These are phyloP conservation scores for Basidiobolus heterosporus DNA, from an alignment of 371 early-diverging fungal species.

Conservation along the genomic window DNA sequence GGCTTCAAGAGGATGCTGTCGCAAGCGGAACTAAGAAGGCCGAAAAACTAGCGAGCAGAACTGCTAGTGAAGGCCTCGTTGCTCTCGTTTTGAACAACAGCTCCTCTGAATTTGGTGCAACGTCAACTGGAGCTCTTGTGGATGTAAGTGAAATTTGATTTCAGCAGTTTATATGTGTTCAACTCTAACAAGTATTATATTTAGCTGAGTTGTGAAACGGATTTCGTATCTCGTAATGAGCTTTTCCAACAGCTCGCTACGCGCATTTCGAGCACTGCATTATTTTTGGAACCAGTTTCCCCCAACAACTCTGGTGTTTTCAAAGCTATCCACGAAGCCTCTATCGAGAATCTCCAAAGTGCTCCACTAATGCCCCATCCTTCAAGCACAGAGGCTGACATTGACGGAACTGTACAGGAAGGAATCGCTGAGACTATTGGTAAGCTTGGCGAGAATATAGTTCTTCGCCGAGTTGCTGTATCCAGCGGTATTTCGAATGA, in stretches of 20 bases:
- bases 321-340: constrained; percentile 20
- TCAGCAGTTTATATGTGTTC: neutral
- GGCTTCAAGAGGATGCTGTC: constrained; percentile 58
- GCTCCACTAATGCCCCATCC: constrained; percentile 42
- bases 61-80: constrained; percentile 52
- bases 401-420: constrained; percentile 29
- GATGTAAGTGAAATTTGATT: constrained; percentile 23
- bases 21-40: constrained; percentile 59
- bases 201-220: constrained; percentile 82
- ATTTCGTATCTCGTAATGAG: constrained; percentile 76
- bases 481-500: constrained; percentile 7
- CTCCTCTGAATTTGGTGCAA: constrained; percentile 5
- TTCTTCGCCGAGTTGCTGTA: constrained; percentile 49
- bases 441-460: constrained; percentile 76
- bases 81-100: constrained; percentile 35
- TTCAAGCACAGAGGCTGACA: constrained; percentile 5
- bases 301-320: constrained; percentile 7
- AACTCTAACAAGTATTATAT: constrained; percentile 5
- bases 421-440: constrained; percentile 55
- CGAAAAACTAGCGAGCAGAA: constrained; percentile 41
- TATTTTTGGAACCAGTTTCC: constrained; percentile 22
- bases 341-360: constrained; percentile 11
- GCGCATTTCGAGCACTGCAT: constrained; percentile 45
- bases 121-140: constrained; percentile 35
- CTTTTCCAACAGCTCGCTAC: constrained; percentile 64